Evolutionary conservation across 768 basidiomycete genomes (phyloP).

Genomic region (Leccinum longicurvipes): DNA sequence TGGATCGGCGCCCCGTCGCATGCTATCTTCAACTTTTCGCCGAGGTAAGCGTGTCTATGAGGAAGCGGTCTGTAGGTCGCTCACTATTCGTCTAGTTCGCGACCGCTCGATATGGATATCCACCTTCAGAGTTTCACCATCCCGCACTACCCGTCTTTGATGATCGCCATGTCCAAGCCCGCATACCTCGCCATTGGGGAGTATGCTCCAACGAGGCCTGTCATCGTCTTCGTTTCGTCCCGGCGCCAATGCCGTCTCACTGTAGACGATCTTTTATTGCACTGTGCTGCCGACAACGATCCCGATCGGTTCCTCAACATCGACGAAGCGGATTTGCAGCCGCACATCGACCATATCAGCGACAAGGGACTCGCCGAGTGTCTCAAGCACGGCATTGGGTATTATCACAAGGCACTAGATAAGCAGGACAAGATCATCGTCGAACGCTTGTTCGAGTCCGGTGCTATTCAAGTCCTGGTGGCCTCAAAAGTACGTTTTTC

Average conservation of each 20-base stretch:
- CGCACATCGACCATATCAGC: slow-evolving; percentile 80
- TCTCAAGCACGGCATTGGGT: slow-evolving; percentile 87
- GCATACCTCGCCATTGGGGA: slow-evolving; percentile 92
- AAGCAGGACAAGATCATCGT: slow-evolving; percentile 94
- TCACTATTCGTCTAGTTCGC: slow-evolving; percentile 55
- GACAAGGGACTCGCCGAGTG: slow-evolving; percentile 77
- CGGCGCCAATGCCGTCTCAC: slow-evolving; percentile 92
- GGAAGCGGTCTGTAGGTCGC: too few species aligned
- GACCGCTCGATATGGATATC: slow-evolving; percentile 97
- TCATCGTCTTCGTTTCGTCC: slow-evolving; percentile 90
- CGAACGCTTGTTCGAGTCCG: slow-evolving; percentile 86
- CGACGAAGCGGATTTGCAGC: slow-evolving; percentile 77
- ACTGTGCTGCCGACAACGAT: slow-evolving; percentile 85
- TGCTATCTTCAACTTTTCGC: slow-evolving; percentile 97
- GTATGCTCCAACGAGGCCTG: slow-evolving; percentile 80
- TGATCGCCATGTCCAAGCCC: slow-evolving; percentile 99
- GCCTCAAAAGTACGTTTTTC: slow-evolving; percentile 71
- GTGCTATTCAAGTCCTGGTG: slow-evolving; percentile 91
- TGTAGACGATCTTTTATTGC: slow-evolving; percentile 85
- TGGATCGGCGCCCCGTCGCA: slow-evolving; percentile 96
- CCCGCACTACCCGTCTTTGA: slow-evolving; percentile 95
- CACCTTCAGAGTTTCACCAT: slow-evolving; percentile 94
- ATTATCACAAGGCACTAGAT: slow-evolving; percentile 90
- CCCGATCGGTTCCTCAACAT: slow-evolving; percentile 87
- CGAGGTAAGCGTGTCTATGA: slow-evolving; percentile 51